Evolutionary conservation across 345 rosid genomes (phyloP).

Genomic region (Lepidium sativum): DNA sequence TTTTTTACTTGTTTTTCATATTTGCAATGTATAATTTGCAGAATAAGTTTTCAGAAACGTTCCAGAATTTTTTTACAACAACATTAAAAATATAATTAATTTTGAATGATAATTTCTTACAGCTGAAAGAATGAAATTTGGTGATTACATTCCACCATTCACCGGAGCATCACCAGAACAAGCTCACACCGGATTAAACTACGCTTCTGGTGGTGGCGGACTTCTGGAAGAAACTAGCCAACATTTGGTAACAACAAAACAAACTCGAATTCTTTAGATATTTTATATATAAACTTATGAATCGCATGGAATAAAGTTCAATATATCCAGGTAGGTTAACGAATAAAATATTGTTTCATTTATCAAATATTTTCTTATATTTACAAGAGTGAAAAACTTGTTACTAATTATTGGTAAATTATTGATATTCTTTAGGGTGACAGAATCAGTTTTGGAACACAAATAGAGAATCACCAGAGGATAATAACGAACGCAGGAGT

Average conservation of each 20-base stretch:
- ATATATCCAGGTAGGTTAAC: neutral
- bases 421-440: conserved; percentile 31
- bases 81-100: neutral
- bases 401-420: neutral
- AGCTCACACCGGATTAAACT: conserved; percentile 41
- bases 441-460: conserved; percentile 25
- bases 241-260: conserved; percentile 33
- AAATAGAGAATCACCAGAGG: conserved; percentile 31
- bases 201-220: conserved; percentile 64
- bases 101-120: neutral
- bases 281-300: neutral
- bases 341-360: neutral
- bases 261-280: neutral
- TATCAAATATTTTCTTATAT: too few relatives aligned
- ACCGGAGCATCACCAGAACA: conserved; percentile 19
- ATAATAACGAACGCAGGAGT: conserved; percentile 20
- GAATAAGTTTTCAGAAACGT: neutral
- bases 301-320: neutral
- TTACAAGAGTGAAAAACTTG: too few relatives aligned
- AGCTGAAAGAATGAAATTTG: conserved; percentile 42
- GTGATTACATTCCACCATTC: conserved; percentile 33
- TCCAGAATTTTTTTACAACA: neutral
- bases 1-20: neutral
- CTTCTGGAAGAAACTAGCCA: conserved; percentile 43
- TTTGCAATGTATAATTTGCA: neutral